Evolutionary conservation across 140 eudicot species (phyloP).

Genomic region (Bidens hawaiensis): DNA sequence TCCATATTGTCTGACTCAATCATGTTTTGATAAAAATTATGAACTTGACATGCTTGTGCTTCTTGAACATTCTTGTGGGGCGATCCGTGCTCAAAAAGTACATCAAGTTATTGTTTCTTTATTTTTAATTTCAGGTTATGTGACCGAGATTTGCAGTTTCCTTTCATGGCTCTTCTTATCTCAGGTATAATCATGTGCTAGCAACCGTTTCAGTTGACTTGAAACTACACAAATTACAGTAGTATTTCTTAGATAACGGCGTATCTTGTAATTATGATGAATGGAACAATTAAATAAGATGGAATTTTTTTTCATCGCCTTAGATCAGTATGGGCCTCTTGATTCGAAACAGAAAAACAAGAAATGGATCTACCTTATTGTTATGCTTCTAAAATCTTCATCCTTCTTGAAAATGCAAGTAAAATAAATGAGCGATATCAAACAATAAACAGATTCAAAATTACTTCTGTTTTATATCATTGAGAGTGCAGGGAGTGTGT

Average conservation of each 20-base stretch:
- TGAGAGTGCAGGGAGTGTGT: slow-evolving; percentile 8
- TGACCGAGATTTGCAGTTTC: slow-evolving; percentile 69
- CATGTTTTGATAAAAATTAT: slow-evolving; percentile 11
- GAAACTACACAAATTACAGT: not conserved
- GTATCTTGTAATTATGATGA: not conserved
- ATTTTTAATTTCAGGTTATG: slow-evolving; percentile 43
- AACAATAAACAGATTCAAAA: not conserved
- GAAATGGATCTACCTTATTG: not conserved
- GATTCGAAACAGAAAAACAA: not conserved
- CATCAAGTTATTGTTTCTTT: slow-evolving; percentile 9
- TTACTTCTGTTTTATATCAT: not conserved
- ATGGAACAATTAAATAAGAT: not conserved
- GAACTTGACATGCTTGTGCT: slow-evolving; percentile 34
- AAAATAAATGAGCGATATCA: not conserved
- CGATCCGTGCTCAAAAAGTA: slow-evolving; percentile 8
- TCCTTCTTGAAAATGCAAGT: not conserved
- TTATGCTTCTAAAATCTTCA: not conserved
- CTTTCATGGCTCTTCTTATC: slow-evolving; percentile 86
- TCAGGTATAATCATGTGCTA: slow-evolving; percentile 56
- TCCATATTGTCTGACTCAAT: slow-evolving; percentile 12
- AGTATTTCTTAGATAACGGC: not conserved
- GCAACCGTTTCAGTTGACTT: slow-evolving; percentile 6
- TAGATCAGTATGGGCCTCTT: not conserved
- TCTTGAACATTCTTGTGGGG: slow-evolving; percentile 16
- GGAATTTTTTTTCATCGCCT: not conserved